Evolutionary conservation across 495 filamentous ascomycete species (phyloP), one percentile per base, ranked within the genome.

Genomic region (Durotheca rogersii): DNA sequence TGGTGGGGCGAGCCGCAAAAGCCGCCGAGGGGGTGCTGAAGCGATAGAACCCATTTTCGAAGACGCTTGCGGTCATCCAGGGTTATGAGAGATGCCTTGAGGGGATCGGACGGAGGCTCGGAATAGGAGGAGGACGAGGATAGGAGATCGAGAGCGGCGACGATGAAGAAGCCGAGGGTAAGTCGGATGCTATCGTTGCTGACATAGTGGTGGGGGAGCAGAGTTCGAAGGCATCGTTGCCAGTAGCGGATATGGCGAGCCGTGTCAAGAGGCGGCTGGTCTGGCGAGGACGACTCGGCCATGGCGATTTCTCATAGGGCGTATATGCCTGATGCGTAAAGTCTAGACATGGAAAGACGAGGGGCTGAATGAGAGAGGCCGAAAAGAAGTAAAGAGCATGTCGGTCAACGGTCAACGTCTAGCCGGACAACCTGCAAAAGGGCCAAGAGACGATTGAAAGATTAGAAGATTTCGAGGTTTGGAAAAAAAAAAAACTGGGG

Each of bases 121-220:
- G 49, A 41, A 46, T 50, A 48, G 21, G 50, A 31, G 0, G 58
- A 40, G 6, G 60, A n/a, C 1, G 65, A 63, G 7, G 73, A 68
- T 10, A 77, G 69, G 21, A 77, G 65, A 53, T 65, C 61, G 61
- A 75, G 65, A 25, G 73, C 70, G 25, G 70, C 72, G 42, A 75
- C 42, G 40, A 86, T 87, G 72, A 98, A 94, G 71, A 84, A 96
- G 47, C 85, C 89, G 14, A 97, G 81, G 1, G 84, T 86, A 68
- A 96, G 85, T 54, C 93, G 90, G 66, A 87, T 90, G 42, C 86
- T 87, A 69, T 98, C 93, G 65, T 85, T 92, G 61, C 81, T 77
- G 32, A 83, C 89, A 74, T 97, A 97, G 51, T 81, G 75, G 41
- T 78, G 74, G 1, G 93, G 93, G 3, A 98, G 82, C 37, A 83